A percentile compares a stretch with the other conserved stretches of the same genome.
These are phyloP conservation scores for Alternaria novae-zelandiae DNA, from an alignment of 2,329 filamentous ascomycete genomes.

Conservation along the genomic window DNA sequence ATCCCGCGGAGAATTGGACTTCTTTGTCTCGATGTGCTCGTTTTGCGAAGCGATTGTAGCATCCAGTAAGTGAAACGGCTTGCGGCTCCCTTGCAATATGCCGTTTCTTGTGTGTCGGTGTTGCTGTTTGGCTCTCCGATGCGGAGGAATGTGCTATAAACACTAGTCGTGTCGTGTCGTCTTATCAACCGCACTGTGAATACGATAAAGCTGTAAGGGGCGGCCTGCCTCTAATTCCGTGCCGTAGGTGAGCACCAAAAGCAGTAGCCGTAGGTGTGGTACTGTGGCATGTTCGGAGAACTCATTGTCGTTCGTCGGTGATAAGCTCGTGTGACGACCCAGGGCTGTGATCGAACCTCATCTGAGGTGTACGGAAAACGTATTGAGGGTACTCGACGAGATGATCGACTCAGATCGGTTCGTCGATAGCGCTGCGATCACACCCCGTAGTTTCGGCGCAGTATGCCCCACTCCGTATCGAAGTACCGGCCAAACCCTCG, in stretches of 20 bases:
- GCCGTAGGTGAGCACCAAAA: neutral
- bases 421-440: neutral
- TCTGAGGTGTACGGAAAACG: neutral
- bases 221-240: neutral
- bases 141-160: neutral
- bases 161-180: neutral
- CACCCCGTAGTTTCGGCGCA: constrained; percentile 15
- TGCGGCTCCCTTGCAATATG: neutral
- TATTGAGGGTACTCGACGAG: neutral
- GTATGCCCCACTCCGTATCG: constrained; percentile 27
- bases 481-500: constrained; percentile 31
- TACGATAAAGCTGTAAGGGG: neutral
- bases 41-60: neutral
- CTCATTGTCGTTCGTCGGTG: neutral
- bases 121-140: neutral
- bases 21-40: neutral
- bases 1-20: neutral
- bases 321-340: neutral
- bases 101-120: neutral
- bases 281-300: neutral
- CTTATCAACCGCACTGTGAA: neutral
- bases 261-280: neutral
- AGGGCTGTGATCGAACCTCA: neutral
- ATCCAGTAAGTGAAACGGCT: neutral
- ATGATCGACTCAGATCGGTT: neutral